phyloP scores from a whole-genome alignment of 352 stramenopile species.

The Phytophthora ohioensis region DNA sequence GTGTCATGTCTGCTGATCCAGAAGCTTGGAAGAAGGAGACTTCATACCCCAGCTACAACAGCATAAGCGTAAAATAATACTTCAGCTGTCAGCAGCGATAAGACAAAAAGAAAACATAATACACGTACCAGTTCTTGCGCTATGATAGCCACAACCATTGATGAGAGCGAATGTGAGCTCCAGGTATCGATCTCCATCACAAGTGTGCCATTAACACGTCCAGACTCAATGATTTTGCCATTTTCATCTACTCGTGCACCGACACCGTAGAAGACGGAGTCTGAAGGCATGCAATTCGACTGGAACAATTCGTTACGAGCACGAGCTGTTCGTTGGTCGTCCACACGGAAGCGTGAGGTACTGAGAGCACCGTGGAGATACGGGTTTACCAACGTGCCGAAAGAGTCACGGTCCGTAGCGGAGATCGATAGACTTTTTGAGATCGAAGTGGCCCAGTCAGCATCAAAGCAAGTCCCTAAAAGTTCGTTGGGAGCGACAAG shows the following conservation, averaged over 20 bases:
- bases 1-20: constrained; percentile 22
- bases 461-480: constrained; percentile 50
- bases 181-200: constrained; percentile 56
- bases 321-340: constrained; percentile 38
- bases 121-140: constrained; percentile 50
- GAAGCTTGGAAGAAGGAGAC: constrained; percentile 45
- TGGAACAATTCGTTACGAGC: constrained; percentile 42
- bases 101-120: not conserved
- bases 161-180: constrained; percentile 47
- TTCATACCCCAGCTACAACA: constrained; percentile 49
- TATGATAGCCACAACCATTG: constrained; percentile 58
- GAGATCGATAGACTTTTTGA: constrained; percentile 43
- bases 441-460: constrained; percentile 41
- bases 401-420: constrained; percentile 24
- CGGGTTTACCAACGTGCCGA: constrained; percentile 35
- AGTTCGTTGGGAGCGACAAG: constrained; percentile 48
- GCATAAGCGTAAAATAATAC: not conserved
- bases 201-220: constrained; percentile 51
- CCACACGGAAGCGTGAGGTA: constrained; percentile 43
- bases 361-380: constrained; percentile 47
- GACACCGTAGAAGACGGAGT: constrained; percentile 46
- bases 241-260: constrained; percentile 40
- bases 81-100: not conserved
- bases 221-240: constrained; percentile 34
- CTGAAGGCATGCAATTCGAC: constrained; percentile 30